Conservation (phyloP, 2,329 filamentous ascomycete genomes). For the Fonsecaea monophora region DNA sequence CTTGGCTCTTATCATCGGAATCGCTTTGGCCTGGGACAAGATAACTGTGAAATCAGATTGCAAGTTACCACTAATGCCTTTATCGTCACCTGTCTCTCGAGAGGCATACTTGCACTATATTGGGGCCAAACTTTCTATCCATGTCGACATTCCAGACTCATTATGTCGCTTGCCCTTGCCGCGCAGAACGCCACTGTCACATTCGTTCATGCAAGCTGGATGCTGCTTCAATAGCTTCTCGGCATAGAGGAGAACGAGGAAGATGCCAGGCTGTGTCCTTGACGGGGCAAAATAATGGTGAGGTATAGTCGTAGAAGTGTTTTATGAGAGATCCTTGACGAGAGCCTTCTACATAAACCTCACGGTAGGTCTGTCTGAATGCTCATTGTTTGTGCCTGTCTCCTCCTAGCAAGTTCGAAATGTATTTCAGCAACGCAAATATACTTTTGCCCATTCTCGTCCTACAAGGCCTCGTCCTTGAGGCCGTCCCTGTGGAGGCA, state of each 20-base stretch:
- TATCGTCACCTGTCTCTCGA: background rate
- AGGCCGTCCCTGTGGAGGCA: background rate
- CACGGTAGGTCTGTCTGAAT: background rate
- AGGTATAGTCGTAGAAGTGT: background rate
- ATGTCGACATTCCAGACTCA: slow-evolving; percentile 1
- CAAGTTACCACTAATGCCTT: background rate
- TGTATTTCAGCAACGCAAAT: background rate
- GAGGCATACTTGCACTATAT: background rate
- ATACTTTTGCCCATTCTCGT: background rate
- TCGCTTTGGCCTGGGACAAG: background rate
- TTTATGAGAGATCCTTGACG: background rate
- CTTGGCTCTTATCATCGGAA: background rate
- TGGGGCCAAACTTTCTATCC: slow-evolving; percentile 4
- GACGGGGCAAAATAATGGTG: background rate
- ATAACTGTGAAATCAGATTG: background rate
- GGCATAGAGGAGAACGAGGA: background rate
- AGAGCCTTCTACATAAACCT: background rate
- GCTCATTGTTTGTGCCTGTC: background rate
- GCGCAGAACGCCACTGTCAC: slow-evolving; percentile 13
- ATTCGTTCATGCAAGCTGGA: slow-evolving; percentile 1
- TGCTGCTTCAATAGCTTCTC: background rate
- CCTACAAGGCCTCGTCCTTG: background rate
- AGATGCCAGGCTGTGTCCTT: background rate
- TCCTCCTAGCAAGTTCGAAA: background rate
- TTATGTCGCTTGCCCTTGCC: slow-evolving; percentile 1